Evolutionary conservation across 768 basidiomycete genomes (phyloP).

Genomic region (Collybiopsis luxurians): DNA sequence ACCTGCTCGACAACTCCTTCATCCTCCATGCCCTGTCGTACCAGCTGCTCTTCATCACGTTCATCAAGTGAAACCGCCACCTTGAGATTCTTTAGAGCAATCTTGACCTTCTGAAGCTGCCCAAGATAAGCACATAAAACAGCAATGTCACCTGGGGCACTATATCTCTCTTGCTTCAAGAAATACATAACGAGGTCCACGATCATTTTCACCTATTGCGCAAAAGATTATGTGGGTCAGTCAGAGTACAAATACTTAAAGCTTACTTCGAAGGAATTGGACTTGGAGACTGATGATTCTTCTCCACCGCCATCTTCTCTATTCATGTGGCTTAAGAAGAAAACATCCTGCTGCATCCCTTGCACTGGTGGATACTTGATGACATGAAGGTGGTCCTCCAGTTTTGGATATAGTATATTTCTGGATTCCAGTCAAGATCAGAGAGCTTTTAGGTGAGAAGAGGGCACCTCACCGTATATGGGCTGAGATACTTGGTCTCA

Average conservation of each 20-base stretch:
- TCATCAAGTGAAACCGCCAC: conserved; percentile 70
- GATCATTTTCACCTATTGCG: conserved; percentile 39
- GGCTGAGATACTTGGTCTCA: conserved; percentile 68
- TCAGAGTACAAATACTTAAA: background rate
- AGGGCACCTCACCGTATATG: conserved; percentile 45
- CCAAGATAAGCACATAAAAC: conserved; percentile 48
- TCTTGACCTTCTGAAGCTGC: conserved; percentile 38
- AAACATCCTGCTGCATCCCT: conserved; percentile 63
- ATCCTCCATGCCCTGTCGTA: conserved; percentile 45
- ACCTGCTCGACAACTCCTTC: conserved; percentile 39
- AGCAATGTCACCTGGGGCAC: conserved; percentile 44
- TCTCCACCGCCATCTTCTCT: conserved; percentile 57
- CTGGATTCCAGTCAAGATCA: conserved; percentile 24
- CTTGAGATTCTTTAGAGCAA: conserved; percentile 32
- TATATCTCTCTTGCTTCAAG: conserved; percentile 42
- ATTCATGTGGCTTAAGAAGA: conserved; percentile 64
- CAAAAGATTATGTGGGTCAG: background rate
- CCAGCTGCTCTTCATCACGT: conserved; percentile 60
- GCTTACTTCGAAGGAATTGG: conserved; percentile 64
- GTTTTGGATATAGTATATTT: conserved; percentile 56
- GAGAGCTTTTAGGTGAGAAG: background rate
- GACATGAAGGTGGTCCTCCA: conserved; percentile 58
- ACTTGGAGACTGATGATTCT: conserved; percentile 59
- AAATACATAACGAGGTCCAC: conserved; percentile 41
- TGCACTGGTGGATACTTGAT: conserved; percentile 49